Conservation (phyloP, 2,329 filamentous ascomycete genomes). For the Xylariaceae sp. region DNA sequence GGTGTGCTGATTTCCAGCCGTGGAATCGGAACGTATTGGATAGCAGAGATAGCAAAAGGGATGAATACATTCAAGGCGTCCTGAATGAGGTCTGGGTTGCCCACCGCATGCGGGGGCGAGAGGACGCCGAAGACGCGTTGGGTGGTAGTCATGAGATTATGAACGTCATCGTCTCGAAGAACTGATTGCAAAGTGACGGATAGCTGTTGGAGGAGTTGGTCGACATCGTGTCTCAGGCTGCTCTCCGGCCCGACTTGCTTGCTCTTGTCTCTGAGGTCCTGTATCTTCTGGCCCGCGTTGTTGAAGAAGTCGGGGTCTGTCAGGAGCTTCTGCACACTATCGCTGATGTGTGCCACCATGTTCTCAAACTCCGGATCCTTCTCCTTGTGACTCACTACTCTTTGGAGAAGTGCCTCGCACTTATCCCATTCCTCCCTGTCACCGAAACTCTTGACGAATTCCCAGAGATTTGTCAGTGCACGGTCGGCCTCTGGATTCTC, state of each 20-base stretch:
- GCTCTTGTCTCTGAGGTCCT: slow-evolving; percentile 46
- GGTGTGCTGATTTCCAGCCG: slow-evolving; percentile 83
- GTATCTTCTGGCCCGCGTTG: slow-evolving; percentile 54
- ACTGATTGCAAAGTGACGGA: slow-evolving; percentile 64
- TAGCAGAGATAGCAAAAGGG: slow-evolving; percentile 66
- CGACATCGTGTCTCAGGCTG: slow-evolving; percentile 65
- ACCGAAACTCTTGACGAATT: slow-evolving; percentile 73
- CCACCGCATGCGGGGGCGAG: slow-evolving; percentile 57
- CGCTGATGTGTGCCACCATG: slow-evolving; percentile 66
- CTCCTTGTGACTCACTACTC: slow-evolving; percentile 66
- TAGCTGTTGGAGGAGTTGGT: slow-evolving; percentile 63
- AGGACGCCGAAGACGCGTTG: slow-evolving; percentile 64
- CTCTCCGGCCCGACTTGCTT: slow-evolving; percentile 63
- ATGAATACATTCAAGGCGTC: slow-evolving; percentile 78
- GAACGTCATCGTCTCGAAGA: slow-evolving; percentile 64
- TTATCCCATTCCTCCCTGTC: slow-evolving; percentile 68
- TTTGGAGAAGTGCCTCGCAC: slow-evolving; percentile 61
- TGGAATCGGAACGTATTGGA: slow-evolving; percentile 87
- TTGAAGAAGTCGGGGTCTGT: slow-evolving; percentile 85
- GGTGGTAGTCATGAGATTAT: slow-evolving; percentile 61
- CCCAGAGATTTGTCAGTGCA: slow-evolving; percentile 76
- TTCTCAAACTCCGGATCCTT: slow-evolving; percentile 79
- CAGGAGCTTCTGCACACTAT: slow-evolving; percentile 72
- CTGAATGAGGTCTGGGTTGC: slow-evolving; percentile 65
- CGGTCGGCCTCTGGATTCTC: slow-evolving; percentile 69